phyloP scores from a whole-genome alignment of 208 protist species.

The Acanthamoeba sp. region DNA sequence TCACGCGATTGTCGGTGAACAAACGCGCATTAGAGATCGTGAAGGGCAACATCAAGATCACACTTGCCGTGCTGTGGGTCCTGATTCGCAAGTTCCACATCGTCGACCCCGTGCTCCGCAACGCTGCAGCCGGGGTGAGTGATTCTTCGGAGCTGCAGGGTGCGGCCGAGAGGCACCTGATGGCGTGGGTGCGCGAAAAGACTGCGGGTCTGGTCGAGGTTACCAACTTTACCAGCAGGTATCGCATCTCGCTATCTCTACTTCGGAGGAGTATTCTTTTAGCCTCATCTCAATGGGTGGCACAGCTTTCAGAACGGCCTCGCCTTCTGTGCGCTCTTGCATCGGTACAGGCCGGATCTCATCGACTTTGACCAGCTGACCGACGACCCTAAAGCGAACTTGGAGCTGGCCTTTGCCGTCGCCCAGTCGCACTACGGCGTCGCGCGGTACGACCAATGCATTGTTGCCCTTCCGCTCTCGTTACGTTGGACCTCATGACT shows the following conservation, averaged over 20 bases:
- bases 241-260: neutral
- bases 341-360: neutral
- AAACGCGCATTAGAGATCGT: neutral
- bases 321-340: constrained; percentile 49
- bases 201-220: constrained; percentile 2
- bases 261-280: neutral
- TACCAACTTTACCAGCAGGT: constrained; percentile 67
- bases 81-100: constrained; percentile 69
- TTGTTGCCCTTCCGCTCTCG: too few species aligned
- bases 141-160: constrained; percentile 43
- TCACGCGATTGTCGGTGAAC: neutral
- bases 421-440: constrained; percentile 15
- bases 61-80: constrained; percentile 13
- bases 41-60: constrained; percentile 5
- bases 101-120: constrained; percentile 17
- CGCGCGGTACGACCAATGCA: neutral
- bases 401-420: constrained; percentile 41
- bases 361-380: constrained; percentile 41
- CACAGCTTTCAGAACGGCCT: constrained; percentile 26
- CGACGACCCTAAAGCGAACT: constrained; percentile 53
- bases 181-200: constrained; percentile 39
- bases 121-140: neutral
- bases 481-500: too few species aligned
- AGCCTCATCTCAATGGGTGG: neutral
- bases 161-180: constrained; percentile 39